Conservation (phyloP, 2,329 filamentous ascomycete genomes). For the Aciculosporium take region DNA sequence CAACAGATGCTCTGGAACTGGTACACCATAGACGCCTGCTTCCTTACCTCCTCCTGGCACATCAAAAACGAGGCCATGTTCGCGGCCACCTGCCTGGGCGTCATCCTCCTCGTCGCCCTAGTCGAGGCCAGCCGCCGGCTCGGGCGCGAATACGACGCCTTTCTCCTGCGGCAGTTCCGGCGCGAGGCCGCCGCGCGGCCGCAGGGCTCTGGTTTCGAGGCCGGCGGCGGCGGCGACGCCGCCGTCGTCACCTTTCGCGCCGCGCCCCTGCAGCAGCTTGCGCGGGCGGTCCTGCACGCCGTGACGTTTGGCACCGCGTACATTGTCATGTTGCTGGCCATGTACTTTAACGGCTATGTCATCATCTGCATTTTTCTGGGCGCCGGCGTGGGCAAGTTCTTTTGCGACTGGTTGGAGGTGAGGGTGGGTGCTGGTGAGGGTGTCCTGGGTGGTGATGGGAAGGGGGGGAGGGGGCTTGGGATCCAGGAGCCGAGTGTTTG, state of each 20-base stretch:
- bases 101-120: conserved; percentile 53
- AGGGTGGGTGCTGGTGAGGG: conserved; percentile 22
- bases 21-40: conserved; percentile 58
- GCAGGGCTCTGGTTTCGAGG: conserved; percentile 10
- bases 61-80: conserved; percentile 59
- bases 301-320: conserved; percentile 61
- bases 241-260: conserved; percentile 34
- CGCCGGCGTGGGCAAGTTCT: conserved; percentile 36
- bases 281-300: conserved; percentile 53
- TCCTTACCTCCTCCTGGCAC: conserved; percentile 56
- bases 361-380: conserved; percentile 61
- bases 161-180: conserved; percentile 39
- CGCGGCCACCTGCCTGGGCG: conserved; percentile 64
- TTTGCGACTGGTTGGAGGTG: conserved; percentile 38
- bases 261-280: conserved; percentile 46
- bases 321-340: conserved; percentile 56
- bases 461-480: conserved; percentile 20
- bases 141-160: conserved; percentile 56
- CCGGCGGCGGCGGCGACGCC: conserved; percentile 8
- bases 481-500: conserved; percentile 34
- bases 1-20: conserved; percentile 66
- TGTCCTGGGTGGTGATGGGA: conserved; percentile 10
- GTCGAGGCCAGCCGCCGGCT: conserved; percentile 61
- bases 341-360: conserved; percentile 55
- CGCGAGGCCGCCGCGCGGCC: conserved; percentile 13